Base-by-base conservation (phyloP, 2,329 filamentous ascomycete species). In the Curvularia spicifera region DNA sequence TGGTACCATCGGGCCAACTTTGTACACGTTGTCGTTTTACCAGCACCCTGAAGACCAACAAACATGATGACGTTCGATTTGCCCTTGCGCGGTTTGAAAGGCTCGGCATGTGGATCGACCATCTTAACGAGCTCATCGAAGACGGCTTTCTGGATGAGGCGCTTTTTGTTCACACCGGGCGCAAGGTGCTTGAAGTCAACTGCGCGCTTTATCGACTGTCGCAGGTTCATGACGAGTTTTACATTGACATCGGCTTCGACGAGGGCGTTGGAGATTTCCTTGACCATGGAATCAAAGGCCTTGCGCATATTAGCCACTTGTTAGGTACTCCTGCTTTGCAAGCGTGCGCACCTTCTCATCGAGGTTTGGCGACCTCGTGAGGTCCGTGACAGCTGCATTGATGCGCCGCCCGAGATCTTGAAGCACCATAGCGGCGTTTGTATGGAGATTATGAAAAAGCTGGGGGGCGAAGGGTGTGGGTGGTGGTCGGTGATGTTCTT, bases 11-110 rank as follows among this genome's bases (percentile, higher is more conserved):
- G 83, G 18, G 95, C 95, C 63, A 99, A 84, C 80, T 99, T 99
- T 40, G 95, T 99, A 84, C 95, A 98, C 12, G 94, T 96, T 1
- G 95, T 99, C 24, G 95, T 99, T 80, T 99, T 99, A 78, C 95
- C 95, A 5, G 94, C 92, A 83, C 95, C 95, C 79, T 99, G 95
- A 48, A 99, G 84, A 80, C 95, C 95, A 63, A 99, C 95, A 77
- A 99, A 98, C 95, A 99, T 99, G 79, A 99, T 97, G 74, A 99
- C 91, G 78, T 97, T 99, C 63, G 90, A 84, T 77, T 93, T 95
- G 65, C 93, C 93, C 81, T 98, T 99, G 82, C 96, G 97, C 22
- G 94, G 93, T 77, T 96, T 95, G 84, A 97, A 99, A 0, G 94
- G 90, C 66, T 97, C 93, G 70, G 91, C 89, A 78, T 98, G 94